A percentile compares a stretch with the other conserved stretches of the same genome.
These are phyloP conservation scores for Hygrophorus russula DNA, from an alignment of 768 basidiomycete species.

Conservation along the genomic window DNA sequence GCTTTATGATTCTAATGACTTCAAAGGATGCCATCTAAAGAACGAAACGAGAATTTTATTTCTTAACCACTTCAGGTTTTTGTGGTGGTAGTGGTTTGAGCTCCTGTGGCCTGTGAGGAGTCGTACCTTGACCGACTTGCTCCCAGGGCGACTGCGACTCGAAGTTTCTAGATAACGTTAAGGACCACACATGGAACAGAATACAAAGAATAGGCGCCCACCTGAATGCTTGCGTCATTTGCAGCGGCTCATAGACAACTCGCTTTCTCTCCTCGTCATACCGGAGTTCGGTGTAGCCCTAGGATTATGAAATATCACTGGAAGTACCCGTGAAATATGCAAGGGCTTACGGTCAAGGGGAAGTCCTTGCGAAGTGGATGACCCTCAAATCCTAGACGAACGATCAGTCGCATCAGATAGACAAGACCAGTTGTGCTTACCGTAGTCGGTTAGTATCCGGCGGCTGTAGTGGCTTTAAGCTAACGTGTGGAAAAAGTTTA, in stretches of 20 bases:
- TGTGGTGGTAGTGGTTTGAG: slow-evolving; percentile 71
- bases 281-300: slow-evolving; percentile 98
- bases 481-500: neutral
- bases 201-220: slow-evolving; percentile 20
- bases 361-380: slow-evolving; percentile 98
- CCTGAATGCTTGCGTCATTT: slow-evolving; percentile 98
- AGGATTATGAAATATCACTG: neutral
- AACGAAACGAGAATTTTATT: slow-evolving; percentile 26
- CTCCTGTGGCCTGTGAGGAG: slow-evolving; percentile 47
- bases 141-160: slow-evolving; percentile 93
- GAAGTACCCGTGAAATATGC: neutral
- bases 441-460: slow-evolving; percentile 96
- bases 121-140: slow-evolving; percentile 63
- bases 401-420: slow-evolving; percentile 4
- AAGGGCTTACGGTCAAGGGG: slow-evolving; percentile 73
- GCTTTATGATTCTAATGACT: neutral
- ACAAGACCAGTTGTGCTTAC: slow-evolving; percentile 24
- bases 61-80: slow-evolving; percentile 71
- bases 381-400: slow-evolving; percentile 75
- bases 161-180: slow-evolving; percentile 62
- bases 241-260: slow-evolving; percentile 94
- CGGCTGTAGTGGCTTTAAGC: slow-evolving; percentile 38
- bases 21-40: neutral
- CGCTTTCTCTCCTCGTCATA: slow-evolving; percentile 98
- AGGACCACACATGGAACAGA: neutral